Base-by-base conservation (phyloP, 2,329 filamentous ascomycete species). In the Seiridium cupressi region DNA sequence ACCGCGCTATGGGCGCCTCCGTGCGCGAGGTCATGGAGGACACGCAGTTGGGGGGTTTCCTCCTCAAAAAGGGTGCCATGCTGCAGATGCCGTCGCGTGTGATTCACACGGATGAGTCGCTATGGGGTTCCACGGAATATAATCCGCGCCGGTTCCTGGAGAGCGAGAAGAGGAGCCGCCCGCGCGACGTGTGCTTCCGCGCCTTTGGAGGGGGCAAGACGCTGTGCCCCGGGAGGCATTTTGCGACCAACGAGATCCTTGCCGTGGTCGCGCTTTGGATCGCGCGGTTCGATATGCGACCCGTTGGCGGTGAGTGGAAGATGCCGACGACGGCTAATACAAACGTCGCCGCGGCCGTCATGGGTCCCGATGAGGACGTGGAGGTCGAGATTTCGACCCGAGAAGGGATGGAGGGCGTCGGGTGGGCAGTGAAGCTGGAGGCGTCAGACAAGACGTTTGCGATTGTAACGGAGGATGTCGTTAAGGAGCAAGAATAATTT, bases 121-220 rank as follows among this genome's bases (percentile, higher is more conserved):
- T 81, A 57, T 82, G 79, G 80, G 80, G 80, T 2, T 63, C 72
- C 1, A 74, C 63, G 1, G 56, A 61, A 1, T 83, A 82, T 66
- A 76, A 80, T 40, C 72, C 79, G 0, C 47, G 64, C 4, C 76
- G 79, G 9, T 82, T 82, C 64, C 61, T 78, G 0, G 51, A 44
- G 5, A 48, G 56, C 11, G 44, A 46, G 32, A 59, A 31, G 35
- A 59, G 66, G 32, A 62, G 64, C 7, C 69, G 71, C 36, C 69
- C 69, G 5, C 66, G 68, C 7, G 70, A 70, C 0, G 51, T 60
- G 18, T 69, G 63, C 51, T 77, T 75, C 62, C 70, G 74, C 35
- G 74, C 75, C 1, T 78, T 76, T 61, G 75, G 75, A 13, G 74
- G 75, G 3, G 76, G 76, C 4, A 76, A 74, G 62, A 74, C 76